Evolutionary conservation across 257 asterid genomes (phyloP).

Genomic region (Solanum ossicruentum): DNA sequence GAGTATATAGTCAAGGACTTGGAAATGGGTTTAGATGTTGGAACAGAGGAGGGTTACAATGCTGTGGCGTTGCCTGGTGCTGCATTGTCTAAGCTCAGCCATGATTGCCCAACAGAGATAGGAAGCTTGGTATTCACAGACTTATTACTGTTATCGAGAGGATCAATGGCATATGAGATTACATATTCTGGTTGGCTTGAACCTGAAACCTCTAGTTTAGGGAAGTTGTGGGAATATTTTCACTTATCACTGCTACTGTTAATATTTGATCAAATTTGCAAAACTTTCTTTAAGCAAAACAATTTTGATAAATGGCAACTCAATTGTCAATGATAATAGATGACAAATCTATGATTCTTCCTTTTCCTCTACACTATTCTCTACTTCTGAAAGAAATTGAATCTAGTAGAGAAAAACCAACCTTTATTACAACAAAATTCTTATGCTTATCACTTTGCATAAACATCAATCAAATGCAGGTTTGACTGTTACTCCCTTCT

Average conservation of each 20-base stretch:
- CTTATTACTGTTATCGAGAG: constrained; percentile 57
- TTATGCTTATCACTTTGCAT: neutral
- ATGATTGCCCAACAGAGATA: constrained; percentile 90
- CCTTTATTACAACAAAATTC: neutral
- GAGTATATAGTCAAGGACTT: constrained; percentile 89
- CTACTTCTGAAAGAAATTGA: neutral
- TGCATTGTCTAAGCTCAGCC: constrained; percentile 44
- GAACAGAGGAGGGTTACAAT: constrained; percentile 21
- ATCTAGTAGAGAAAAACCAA: neutral
- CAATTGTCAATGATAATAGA: neutral
- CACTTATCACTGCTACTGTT: no score
- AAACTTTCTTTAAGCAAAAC: neutral
- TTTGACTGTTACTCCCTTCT: neutral
- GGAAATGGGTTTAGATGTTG: constrained; percentile 68
- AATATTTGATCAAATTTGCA: neutral
- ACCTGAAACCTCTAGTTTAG: no score
- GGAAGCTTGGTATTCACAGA: constrained; percentile 66
- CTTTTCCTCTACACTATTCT: neutral
- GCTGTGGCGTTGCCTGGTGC: constrained; percentile 76
- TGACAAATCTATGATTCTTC: neutral
- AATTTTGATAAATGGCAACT: neutral
- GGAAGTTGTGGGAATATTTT: no score
- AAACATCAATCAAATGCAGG: neutral
- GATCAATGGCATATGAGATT: constrained; percentile 32
- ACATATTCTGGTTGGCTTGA: no score